These are phyloP conservation scores for Xylaria sp. DNA, from an alignment of 2,329 filamentous ascomycete genomes.

Conservation along the genomic window DNA sequence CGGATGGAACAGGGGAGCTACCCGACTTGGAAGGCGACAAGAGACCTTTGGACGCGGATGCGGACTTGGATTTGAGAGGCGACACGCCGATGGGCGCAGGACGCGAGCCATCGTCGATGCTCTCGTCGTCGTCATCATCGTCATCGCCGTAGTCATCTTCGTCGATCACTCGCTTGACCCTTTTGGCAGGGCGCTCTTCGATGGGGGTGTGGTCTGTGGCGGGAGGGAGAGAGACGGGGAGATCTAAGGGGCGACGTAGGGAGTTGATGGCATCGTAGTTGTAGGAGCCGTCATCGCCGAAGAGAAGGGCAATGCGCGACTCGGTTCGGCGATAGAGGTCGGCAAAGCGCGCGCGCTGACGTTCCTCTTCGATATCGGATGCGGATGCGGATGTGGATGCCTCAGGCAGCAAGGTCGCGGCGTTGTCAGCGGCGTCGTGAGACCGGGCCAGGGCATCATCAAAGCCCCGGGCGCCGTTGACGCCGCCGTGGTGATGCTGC, in stretches of 20 bases:
- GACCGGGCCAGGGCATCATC: slow-evolving; percentile 69
- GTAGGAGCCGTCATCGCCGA: slow-evolving; percentile 68
- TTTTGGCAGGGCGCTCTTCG: slow-evolving; percentile 74
- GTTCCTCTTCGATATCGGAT: slow-evolving; percentile 73
- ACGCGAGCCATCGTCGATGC: slow-evolving; percentile 27
- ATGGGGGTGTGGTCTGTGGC: slow-evolving; percentile 69
- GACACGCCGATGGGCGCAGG: slow-evolving; percentile 54
- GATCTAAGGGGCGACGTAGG: slow-evolving; percentile 58
- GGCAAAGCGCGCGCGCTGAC: slow-evolving; percentile 77
- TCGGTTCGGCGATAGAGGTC: slow-evolving; percentile 82
- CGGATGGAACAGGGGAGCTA: slow-evolving; percentile 72
- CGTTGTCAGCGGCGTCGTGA: slow-evolving; percentile 63
- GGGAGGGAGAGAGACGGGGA: slow-evolving; percentile 59
- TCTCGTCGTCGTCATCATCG: slow-evolving; percentile 77
- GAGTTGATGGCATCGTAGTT: slow-evolving; percentile 65
- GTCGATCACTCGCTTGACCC: slow-evolving; percentile 80
- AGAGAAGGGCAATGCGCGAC: slow-evolving; percentile 80
- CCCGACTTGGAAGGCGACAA: slow-evolving; percentile 77
- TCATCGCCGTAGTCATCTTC: slow-evolving; percentile 90
- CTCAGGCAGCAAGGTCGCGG: slow-evolving; percentile 67
- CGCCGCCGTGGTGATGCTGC: slow-evolving; percentile 53
- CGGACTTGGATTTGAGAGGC: slow-evolving; percentile 62
- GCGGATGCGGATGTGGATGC: slow-evolving; percentile 55
- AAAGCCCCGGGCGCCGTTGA: slow-evolving; percentile 61
- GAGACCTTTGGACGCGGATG: slow-evolving; percentile 65